phyloP scores from a whole-genome alignment of 139 green algal species.

The Pleodorina starrii region DNA sequence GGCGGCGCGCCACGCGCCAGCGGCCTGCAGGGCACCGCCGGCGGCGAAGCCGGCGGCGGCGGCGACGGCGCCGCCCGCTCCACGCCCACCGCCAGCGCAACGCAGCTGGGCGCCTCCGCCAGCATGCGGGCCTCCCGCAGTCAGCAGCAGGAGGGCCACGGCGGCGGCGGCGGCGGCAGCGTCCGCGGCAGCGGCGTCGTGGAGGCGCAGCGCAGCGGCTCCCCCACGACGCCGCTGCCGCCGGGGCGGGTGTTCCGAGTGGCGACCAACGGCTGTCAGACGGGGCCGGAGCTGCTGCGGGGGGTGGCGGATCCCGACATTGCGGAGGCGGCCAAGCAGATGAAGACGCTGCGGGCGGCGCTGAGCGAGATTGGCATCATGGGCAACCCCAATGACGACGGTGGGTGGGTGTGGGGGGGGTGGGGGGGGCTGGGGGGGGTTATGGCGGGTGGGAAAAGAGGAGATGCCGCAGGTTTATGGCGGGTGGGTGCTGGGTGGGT shows the following conservation, averaged over 20 bases:
- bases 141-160: neutral
- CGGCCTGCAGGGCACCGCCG: neutral
- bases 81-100: neutral
- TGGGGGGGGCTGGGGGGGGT: neutral
- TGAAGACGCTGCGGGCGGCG: conserved; percentile 31
- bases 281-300: conserved; percentile 1
- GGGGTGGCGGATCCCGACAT: conserved; percentile 34
- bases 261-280: neutral
- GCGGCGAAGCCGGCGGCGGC: neutral
- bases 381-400: conserved; percentile 50
- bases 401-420: neutral
- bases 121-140: neutral
- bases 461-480: too few species aligned
- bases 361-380: conserved; percentile 44
- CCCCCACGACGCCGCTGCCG: neutral
- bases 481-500: too few species aligned
- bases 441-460: too few species aligned
- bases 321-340: conserved; percentile 1
- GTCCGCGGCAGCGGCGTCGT: neutral
- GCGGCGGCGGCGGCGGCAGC: neutral
- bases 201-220: neutral
- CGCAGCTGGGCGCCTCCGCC: neutral
- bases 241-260: neutral
- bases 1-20: neutral
- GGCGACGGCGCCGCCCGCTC: neutral